Evolutionary conservation across 2,329 filamentous ascomycete species (phyloP).

Genomic region (Microcyclospora pomicola): DNA sequence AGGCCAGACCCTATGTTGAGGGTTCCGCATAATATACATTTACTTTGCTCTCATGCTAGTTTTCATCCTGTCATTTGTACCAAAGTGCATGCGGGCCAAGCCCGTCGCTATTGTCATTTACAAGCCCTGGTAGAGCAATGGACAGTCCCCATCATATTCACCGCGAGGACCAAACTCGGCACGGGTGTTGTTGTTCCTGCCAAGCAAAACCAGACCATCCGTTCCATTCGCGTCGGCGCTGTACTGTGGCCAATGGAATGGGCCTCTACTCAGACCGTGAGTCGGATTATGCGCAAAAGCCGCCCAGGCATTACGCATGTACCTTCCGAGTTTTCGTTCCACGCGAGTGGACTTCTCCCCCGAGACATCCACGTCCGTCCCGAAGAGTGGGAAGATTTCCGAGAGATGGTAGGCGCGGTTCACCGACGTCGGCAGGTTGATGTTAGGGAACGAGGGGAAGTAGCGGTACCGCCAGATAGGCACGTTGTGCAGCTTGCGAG

Average conservation of each 20-base stretch:
- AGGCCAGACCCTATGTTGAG: too few species aligned
- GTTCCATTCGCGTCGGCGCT: slow-evolving; percentile 1
- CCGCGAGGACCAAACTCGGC: too few species aligned
- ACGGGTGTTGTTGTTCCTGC: too few species aligned
- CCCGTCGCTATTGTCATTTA: too few species aligned
- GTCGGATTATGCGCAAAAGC: slow-evolving; percentile 20
- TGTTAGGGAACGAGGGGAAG: not conserved
- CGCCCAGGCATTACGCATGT: slow-evolving; percentile 13
- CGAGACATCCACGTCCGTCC: not conserved
- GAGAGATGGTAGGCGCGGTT: not conserved
- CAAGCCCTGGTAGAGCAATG: too few species aligned
- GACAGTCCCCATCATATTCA: too few species aligned
- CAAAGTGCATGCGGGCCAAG: too few species aligned
- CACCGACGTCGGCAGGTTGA: not conserved
- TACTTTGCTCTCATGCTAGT: too few species aligned
- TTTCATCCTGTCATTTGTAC: too few species aligned
- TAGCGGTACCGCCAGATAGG: slow-evolving; percentile 3
- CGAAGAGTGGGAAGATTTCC: slow-evolving; percentile 1
- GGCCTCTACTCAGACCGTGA: slow-evolving; percentile 9
- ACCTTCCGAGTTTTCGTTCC: slow-evolving; percentile 1
- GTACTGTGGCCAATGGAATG: slow-evolving; percentile 27
- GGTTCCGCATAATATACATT: too few species aligned
- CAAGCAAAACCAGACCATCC: too few species aligned
- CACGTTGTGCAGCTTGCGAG: not conserved
- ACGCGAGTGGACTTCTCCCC: not conserved